phyloP scores from a whole-genome alignment of 495 filamentous ascomycete species.

The Neurospora terricola region DNA sequence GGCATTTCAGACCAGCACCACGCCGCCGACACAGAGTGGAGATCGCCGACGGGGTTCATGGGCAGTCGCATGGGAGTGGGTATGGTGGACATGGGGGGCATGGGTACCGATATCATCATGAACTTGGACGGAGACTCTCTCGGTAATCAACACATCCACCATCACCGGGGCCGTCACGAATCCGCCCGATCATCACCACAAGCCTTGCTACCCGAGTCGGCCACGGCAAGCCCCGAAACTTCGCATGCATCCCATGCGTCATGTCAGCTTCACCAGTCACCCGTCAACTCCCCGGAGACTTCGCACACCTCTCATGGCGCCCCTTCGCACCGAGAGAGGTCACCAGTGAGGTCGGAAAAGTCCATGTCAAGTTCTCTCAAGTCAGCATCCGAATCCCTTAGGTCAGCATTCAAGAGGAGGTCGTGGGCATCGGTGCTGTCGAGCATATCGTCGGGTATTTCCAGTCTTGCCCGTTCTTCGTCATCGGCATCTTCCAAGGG shows the following conservation, averaged over 20 bases:
- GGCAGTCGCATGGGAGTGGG: background rate
- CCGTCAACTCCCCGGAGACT: conserved; percentile 10
- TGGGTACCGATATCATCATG: background rate
- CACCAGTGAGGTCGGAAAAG: conserved; percentile 16
- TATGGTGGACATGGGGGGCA: background rate
- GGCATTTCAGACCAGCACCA: background rate
- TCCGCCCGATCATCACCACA: background rate
- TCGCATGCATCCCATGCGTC: background rate
- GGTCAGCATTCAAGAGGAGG: conserved; percentile 19
- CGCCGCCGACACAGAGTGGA: background rate
- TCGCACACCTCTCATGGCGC: background rate
- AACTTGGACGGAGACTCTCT: background rate
- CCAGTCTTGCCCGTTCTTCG: conserved; percentile 22
- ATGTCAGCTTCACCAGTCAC: conserved; percentile 3
- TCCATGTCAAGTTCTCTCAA: conserved; percentile 15
- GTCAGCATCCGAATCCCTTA: conserved; percentile 13
- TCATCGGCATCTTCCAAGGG: conserved; percentile 23
- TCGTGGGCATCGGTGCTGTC: conserved; percentile 27
- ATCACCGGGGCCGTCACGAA: background rate
- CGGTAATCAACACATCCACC: background rate
- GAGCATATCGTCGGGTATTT: conserved; percentile 26
- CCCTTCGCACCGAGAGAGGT: conserved; percentile 11
- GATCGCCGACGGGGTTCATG: background rate
- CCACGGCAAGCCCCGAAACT: background rate
- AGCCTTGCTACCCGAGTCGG: background rate